phyloP scores from a whole-genome alignment of 768 basidiomycete genomes.

The Leucocoprinus sp. region DNA sequence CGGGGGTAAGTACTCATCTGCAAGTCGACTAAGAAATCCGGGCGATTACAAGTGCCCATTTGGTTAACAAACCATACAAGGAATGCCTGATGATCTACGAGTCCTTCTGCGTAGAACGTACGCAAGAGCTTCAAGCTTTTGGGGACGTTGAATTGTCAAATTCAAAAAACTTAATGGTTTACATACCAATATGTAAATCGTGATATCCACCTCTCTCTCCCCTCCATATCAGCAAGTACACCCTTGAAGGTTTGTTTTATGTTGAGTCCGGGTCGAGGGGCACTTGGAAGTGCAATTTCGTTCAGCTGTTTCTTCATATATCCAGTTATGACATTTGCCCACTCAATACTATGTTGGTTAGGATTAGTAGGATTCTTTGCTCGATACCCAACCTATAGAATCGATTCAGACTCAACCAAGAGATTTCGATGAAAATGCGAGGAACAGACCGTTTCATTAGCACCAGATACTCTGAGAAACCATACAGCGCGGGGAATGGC shows the following conservation, averaged over 20 bases:
- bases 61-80: constrained; percentile 75
- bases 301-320: constrained; percentile 78
- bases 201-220: constrained; percentile 68
- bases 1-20: constrained; percentile 72
- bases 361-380: constrained; percentile 79
- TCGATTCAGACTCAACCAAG: neutral
- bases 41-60: constrained; percentile 67
- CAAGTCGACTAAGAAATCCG: constrained; percentile 66
- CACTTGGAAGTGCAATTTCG: constrained; percentile 73
- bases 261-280: constrained; percentile 66
- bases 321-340: constrained; percentile 73
- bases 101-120: constrained; percentile 71
- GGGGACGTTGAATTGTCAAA: neutral
- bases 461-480: constrained; percentile 82
- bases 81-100: constrained; percentile 74
- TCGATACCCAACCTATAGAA: constrained; percentile 56
- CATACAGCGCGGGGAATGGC: constrained; percentile 78
- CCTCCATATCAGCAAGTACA: constrained; percentile 62
- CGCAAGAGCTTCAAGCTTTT: constrained; percentile 69
- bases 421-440: neutral
- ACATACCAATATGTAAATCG: constrained; percentile 70
- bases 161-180: neutral
- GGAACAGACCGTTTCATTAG: constrained; percentile 66
- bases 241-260: constrained; percentile 84
- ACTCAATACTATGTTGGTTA: constrained; percentile 76